Evolutionary conservation across 306 rosid genomes (phyloP).

Genomic region (Myrica gale): DNA sequence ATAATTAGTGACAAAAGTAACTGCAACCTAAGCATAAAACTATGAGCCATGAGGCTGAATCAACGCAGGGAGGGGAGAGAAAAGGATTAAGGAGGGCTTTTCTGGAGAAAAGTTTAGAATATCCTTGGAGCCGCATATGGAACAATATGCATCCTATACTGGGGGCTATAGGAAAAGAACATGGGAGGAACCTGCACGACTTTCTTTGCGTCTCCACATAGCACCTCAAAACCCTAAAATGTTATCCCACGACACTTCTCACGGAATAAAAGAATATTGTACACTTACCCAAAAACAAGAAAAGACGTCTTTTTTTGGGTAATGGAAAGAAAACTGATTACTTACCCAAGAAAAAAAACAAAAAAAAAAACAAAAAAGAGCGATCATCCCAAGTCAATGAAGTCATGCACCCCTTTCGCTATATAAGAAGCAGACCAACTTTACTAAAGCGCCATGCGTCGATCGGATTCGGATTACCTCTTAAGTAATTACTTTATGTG

Average conservation of each 20-base stretch:
- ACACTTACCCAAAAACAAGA: neutral
- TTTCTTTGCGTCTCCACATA: neutral
- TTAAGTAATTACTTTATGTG: no score
- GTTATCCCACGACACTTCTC: neutral
- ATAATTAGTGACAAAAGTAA: neutral
- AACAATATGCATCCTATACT: no score
- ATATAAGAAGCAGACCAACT: no score
- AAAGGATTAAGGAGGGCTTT: no score
- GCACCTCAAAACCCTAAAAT: neutral
- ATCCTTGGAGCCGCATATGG: neutral
- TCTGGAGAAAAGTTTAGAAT: neutral
- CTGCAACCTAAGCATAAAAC: neutral
- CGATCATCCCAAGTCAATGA: no score
- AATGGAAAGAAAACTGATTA: no score
- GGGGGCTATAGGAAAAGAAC: neutral
- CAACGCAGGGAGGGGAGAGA: neutral
- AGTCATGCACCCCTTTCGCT: no score
- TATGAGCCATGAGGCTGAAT: neutral
- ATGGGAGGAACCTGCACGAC: neutral
- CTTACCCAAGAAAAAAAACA: no score
- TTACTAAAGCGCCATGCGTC: no score
- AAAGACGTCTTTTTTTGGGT: no score
- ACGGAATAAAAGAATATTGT: neutral
- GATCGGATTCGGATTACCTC: no score
- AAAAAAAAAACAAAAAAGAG: no score